Evolutionary conservation across 2,329 filamentous ascomycete genomes (phyloP).

Genomic region (Coniosporium tulheliwenetii): DNA sequence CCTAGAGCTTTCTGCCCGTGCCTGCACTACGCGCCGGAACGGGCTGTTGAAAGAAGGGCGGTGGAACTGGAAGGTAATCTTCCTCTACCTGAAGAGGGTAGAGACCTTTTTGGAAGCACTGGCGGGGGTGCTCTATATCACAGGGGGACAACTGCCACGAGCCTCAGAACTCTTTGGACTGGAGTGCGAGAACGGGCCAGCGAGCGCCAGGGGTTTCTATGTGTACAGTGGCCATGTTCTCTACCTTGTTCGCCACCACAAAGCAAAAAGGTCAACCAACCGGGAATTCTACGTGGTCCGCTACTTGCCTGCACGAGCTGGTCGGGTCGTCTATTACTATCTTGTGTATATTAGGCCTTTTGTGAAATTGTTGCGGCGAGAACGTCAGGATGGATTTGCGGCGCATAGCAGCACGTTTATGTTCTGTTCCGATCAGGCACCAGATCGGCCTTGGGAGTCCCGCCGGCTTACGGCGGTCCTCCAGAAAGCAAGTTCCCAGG

Average conservation of each 20-base stretch:
- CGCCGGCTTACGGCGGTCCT: conserved; percentile 1
- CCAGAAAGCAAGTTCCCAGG: not conserved
- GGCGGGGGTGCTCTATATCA: no score
- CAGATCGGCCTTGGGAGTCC: conserved; percentile 1
- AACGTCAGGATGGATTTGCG: no score
- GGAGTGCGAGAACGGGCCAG: conserved; percentile 3
- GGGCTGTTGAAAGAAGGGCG: no score
- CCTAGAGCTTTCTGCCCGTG: no score
- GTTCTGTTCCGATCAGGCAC: not conserved
- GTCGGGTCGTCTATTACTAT: conserved; percentile 1
- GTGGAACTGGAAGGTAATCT: no score
- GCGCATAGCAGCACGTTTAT: conserved; percentile 1
- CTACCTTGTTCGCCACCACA: conserved; percentile 2
- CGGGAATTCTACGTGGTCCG: conserved; percentile 3
- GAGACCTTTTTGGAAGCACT: no score
- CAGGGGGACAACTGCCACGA: no score
- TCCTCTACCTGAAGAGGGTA: no score
- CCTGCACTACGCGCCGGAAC: no score
- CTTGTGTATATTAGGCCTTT: conserved; percentile 3
- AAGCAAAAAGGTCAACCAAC: conserved; percentile 2
- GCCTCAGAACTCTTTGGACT: not conserved
- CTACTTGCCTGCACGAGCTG: not conserved
- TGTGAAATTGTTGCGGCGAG: conserved; percentile 1
- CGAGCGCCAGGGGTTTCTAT: conserved; percentile 2
- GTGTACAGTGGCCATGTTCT: conserved; percentile 1